Percentiles rank a stretch among this genome's conserved stretches.
Evolutionary conservation across 2,329 filamentous ascomycete species (phyloP).

Genomic region (Xylariaceae sp.): DNA sequence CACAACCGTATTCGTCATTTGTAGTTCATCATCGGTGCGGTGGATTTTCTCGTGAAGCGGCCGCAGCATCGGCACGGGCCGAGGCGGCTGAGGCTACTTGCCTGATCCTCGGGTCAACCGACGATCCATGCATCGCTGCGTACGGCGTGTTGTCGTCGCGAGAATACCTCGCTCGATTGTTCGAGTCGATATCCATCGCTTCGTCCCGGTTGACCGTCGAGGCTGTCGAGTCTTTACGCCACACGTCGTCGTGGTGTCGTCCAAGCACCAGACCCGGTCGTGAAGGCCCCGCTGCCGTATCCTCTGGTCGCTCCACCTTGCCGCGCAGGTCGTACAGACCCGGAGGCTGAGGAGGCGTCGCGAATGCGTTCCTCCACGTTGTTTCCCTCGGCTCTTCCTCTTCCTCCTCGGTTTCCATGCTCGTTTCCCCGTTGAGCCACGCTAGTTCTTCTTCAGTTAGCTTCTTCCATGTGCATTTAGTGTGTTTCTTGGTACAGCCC

Average conservation of each 20-base stretch:
- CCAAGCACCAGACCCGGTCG: conserved; percentile 26
- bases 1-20: conserved; percentile 20
- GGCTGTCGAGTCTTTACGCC: conserved; percentile 28
- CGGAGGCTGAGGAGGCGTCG: conserved; percentile 18
- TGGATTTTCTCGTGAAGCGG: conserved; percentile 16
- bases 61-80: conserved; percentile 27
- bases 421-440: conserved; percentile 31
- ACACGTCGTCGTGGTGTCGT: conserved; percentile 28
- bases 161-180: conserved; percentile 20
- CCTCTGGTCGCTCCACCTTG: conserved; percentile 23
- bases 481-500: conserved; percentile 86
- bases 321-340: conserved; percentile 19
- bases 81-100: conserved; percentile 35
- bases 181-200: conserved; percentile 30
- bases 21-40: conserved; percentile 11
- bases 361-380: conserved; percentile 17
- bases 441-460: conserved; percentile 67
- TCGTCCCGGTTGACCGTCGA: conserved; percentile 19
- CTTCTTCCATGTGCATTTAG: conserved; percentile 80
- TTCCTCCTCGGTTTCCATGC: conserved; percentile 27
- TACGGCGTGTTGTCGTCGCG: conserved; percentile 19
- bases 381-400: conserved; percentile 26
- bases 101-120: conserved; percentile 28
- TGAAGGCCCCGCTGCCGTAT: conserved; percentile 16
- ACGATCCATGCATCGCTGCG: conserved; percentile 4